These are phyloP conservation scores for Hibiscus trionum DNA, from an alignment of 345 rosid genomes.

Conservation along the genomic window DNA sequence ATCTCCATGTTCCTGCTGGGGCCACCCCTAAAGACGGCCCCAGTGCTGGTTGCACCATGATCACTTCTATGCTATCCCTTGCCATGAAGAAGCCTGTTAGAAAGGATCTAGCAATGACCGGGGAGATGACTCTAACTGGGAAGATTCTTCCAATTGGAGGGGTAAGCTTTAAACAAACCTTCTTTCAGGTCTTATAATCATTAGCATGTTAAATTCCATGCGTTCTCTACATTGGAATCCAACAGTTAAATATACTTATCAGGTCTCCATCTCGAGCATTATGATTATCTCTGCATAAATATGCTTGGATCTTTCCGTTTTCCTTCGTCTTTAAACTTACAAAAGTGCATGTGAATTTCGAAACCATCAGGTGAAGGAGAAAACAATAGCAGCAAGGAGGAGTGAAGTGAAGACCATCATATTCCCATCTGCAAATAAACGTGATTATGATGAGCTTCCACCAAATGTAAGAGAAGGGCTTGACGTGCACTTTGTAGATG, in stretches of 20 bases:
- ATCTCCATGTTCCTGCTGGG: conserved; percentile 99
- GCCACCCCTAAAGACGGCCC: conserved; percentile 99
- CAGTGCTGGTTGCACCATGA: conserved; percentile 99
- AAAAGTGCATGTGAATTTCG: background rate
- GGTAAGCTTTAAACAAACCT: conserved; percentile 39
- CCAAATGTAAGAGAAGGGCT: conserved; percentile 82
- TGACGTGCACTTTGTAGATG: conserved; percentile 88
- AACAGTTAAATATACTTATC: too few relatives aligned
- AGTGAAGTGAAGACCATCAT: conserved; percentile 76
- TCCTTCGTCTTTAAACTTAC: background rate
- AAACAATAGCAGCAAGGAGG: conserved; percentile 88
- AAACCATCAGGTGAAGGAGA: conserved; percentile 79
- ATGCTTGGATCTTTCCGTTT: too few relatives aligned
- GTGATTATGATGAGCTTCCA: conserved; percentile 91
- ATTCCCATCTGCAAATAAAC: conserved; percentile 85
- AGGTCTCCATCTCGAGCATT: background rate
- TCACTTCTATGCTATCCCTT: conserved; percentile 87
- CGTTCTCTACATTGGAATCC: too few relatives aligned
- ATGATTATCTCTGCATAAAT: background rate
- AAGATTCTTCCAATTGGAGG: conserved; percentile 98
- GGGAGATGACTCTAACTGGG: conserved; percentile 88
- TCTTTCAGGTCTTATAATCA: background rate
- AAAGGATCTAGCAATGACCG: conserved; percentile 95
- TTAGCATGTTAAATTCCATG: background rate
- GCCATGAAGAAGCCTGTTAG: conserved; percentile 65